phyloP scores from a whole-genome alignment of 1,284 basidiomycete species.

The Trametes sp. region DNA sequence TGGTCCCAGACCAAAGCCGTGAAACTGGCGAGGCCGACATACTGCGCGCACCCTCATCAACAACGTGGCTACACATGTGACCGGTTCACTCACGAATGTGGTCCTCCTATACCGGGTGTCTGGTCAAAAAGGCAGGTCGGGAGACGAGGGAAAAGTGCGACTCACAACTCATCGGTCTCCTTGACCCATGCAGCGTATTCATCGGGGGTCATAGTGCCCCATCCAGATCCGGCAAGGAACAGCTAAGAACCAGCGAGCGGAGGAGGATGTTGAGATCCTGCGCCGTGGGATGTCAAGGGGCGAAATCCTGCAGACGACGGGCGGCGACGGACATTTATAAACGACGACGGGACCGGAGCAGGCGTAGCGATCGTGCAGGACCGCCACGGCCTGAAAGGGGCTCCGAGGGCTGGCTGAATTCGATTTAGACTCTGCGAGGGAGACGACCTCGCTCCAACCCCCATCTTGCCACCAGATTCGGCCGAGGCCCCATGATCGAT shows the following conservation, averaged over 20 bases:
- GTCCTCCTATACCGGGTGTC: slow-evolving; percentile 6
- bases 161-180: slow-evolving; percentile 16
- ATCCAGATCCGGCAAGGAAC: slow-evolving; percentile 15
- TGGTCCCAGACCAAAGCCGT: slow-evolving; percentile 58
- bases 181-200: slow-evolving; percentile 6
- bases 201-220: slow-evolving; percentile 14
- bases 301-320: slow-evolving; percentile 1
- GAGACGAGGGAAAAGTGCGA: not conserved
- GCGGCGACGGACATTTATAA: not conserved
- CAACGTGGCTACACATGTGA: not conserved
- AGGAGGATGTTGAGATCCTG: not conserved
- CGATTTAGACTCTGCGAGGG: slow-evolving; percentile 10
- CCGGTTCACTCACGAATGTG: slow-evolving; percentile 20
- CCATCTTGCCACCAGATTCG: slow-evolving; percentile 11
- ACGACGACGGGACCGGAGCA: not conserved
- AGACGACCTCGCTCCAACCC: not conserved
- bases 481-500: slow-evolving; percentile 8
- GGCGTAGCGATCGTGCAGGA: slow-evolving; percentile 9
- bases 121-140: not conserved
- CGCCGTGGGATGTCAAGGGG: not conserved
- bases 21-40: slow-evolving; percentile 56
- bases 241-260: not conserved
- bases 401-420: not conserved
- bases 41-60: slow-evolving; percentile 41
- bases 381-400: slow-evolving; percentile 7